Evolutionary conservation across 169 alveolate genomes (phyloP).

Genomic region (Plasmodium coatneyi): DNA sequence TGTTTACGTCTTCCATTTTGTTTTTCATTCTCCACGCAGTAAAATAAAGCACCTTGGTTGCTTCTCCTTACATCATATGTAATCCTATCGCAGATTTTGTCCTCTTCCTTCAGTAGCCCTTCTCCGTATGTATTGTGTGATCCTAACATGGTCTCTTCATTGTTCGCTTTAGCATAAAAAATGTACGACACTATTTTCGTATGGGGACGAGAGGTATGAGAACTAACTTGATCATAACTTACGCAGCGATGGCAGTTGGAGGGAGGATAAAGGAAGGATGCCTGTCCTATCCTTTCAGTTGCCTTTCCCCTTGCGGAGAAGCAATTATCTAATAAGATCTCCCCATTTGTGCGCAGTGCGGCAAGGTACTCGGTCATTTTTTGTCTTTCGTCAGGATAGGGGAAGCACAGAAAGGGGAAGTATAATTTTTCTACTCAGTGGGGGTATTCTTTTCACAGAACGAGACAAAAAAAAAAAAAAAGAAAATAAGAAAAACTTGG

Average conservation of each 20-base stretch:
- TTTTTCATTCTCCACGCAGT: not conserved
- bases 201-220: not conserved
- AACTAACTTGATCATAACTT: not conserved
- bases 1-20: not conserved
- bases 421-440: not conserved
- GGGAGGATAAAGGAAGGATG: not conserved
- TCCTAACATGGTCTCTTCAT: not conserved
- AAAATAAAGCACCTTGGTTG: not conserved
- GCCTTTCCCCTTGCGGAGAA: not conserved
- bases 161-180: not conserved
- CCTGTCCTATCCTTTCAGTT: not conserved
- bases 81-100: not conserved
- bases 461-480: not conserved
- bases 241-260: not conserved
- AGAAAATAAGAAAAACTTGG: not conserved
- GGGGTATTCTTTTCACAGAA: not conserved
- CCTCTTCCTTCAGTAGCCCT: not conserved
- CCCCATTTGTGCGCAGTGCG: not conserved
- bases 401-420: not conserved
- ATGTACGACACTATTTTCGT: not conserved
- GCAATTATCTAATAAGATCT: not conserved
- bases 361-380: conserved; percentile 17
- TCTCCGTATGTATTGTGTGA: not conserved
- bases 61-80: not conserved
- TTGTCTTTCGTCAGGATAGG: not conserved